These are phyloP conservation scores for Fusarium caatingaense DNA, from an alignment of 2,329 filamentous ascomycete genomes.

Conservation along the genomic window DNA sequence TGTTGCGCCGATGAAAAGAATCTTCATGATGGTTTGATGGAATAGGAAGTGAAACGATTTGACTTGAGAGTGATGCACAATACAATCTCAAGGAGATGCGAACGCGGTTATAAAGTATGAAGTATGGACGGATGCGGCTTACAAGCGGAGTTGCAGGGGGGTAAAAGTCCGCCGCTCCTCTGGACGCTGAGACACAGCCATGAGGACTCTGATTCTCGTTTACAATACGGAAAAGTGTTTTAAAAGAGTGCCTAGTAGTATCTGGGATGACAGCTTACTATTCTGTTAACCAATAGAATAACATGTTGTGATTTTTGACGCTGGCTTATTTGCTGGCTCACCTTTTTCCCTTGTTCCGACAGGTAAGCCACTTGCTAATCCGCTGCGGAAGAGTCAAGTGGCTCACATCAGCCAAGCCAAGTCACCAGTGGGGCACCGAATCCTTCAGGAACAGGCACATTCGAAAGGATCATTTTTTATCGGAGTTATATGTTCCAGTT, in stretches of 20 bases:
- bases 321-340: neutral
- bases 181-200: neutral
- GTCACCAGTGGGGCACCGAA: neutral
- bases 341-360: neutral
- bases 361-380: neutral
- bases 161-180: neutral
- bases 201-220: neutral
- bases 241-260: too few species aligned
- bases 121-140: neutral
- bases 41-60: neutral
- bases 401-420: neutral
- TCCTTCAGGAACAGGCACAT: neutral
- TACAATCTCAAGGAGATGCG: neutral
- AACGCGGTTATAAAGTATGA: neutral
- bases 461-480: neutral
- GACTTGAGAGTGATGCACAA: neutral
- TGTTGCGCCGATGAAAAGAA: slow-evolving; percentile 51
- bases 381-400: neutral
- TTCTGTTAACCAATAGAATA: neutral
- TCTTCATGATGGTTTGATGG: slow-evolving; percentile 46
- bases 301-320: neutral
- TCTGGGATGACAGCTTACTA: neutral
- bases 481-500: neutral
- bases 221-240: neutral
- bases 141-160: neutral